Conservation (phyloP, 225 moss, liverwort and hornwort genomes). For the Bryoerythrophyllum caledonicum region DNA sequence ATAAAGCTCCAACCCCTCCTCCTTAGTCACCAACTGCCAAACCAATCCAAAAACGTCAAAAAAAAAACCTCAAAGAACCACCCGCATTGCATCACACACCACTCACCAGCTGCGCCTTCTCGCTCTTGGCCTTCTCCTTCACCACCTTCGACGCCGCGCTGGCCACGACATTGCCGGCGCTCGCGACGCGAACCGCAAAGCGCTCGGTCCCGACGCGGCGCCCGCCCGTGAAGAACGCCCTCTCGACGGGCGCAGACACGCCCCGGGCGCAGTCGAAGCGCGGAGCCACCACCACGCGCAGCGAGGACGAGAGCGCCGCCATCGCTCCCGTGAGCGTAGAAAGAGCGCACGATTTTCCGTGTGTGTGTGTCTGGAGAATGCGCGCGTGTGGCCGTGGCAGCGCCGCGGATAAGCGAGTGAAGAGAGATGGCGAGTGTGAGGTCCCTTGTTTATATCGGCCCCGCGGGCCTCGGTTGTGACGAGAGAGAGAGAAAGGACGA, state of each 20-base stretch:
- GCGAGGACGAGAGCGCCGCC: constrained; percentile 35
- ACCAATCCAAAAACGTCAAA: neutral
- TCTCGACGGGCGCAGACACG: neutral
- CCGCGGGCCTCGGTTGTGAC: neutral
- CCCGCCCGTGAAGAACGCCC: constrained; percentile 26
- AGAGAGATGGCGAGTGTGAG: neutral
- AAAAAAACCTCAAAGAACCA: too few species aligned
- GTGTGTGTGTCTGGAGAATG: too few species aligned
- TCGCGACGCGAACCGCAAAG: constrained; percentile 10
- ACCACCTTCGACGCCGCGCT: constrained; percentile 46
- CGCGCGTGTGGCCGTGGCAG: neutral
- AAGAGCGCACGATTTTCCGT: too few species aligned
- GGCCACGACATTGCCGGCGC: constrained; percentile 31
- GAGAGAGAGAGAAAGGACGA: neutral
- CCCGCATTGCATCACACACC: neutral
- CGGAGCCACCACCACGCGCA: constrained; percentile 34
- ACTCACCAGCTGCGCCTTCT: constrained; percentile 46
- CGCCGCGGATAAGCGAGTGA: neutral
- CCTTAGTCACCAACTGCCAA: constrained; percentile 66
- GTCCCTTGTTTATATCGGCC: neutral
- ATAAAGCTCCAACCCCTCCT: constrained; percentile 83
- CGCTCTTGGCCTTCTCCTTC: constrained; percentile 51
- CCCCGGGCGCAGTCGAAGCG: constrained; percentile 27
- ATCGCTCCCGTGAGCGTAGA: neutral
- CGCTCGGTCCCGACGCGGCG: neutral